These are phyloP conservation scores for Carex scoparia DNA, from an alignment of 176 grass and related monocot species.

Conservation along the genomic window DNA sequence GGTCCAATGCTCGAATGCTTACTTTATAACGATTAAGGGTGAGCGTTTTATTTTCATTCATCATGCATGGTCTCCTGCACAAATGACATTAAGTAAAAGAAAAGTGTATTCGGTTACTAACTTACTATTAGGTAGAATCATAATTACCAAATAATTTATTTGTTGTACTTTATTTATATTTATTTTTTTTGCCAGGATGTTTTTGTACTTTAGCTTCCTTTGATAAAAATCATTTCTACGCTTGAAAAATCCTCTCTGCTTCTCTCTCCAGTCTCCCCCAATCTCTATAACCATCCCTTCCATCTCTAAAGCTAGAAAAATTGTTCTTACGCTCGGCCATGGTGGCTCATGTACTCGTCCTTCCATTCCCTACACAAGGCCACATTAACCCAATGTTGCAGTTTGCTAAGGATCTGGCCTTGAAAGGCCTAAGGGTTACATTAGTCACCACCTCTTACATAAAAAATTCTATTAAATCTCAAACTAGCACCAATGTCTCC, in stretches of 20 bases:
- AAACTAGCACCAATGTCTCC: conserved; percentile 19
- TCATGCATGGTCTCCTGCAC: neutral
- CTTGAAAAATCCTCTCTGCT: neutral
- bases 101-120: neutral
- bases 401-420: conserved; percentile 41
- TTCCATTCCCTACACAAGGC: conserved; percentile 56
- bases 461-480: conserved; percentile 9
- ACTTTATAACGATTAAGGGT: too few relatives aligned
- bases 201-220: neutral
- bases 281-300: neutral
- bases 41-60: neutral
- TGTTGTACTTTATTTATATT: neutral
- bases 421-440: conserved; percentile 42
- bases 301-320: neutral
- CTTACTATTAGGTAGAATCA: neutral
- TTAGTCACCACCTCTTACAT: conserved; percentile 48
- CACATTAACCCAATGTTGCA: conserved; percentile 74
- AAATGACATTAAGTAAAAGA: neutral
- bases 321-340: neutral
- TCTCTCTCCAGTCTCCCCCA: neutral
- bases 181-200: neutral
- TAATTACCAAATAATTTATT: neutral
- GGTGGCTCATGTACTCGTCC: conserved; percentile 45
- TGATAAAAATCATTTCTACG: neutral
- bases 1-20: too few relatives aligned